These are phyloP conservation scores for Tetradesmus lagerheimii DNA, from an alignment of 139 green algal species.

Conservation along the genomic window DNA sequence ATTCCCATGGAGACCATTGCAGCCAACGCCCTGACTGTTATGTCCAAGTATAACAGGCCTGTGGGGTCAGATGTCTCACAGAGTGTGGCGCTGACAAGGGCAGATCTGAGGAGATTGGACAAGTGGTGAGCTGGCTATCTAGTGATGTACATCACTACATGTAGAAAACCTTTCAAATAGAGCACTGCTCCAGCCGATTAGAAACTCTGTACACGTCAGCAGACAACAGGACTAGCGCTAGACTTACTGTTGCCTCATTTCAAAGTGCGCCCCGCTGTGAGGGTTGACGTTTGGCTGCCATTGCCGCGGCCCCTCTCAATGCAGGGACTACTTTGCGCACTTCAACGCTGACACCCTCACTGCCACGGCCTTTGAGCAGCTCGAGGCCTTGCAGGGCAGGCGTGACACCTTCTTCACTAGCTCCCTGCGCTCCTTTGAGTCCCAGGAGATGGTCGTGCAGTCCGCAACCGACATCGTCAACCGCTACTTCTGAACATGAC, in stretches of 20 bases:
- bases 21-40: neutral
- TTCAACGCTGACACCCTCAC: neutral
- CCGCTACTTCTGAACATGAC: neutral
- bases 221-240: too few relatives aligned
- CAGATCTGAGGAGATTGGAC: neutral
- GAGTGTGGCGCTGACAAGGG: neutral
- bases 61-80: neutral
- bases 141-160: too few relatives aligned
- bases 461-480: neutral
- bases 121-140: neutral
- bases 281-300: too few relatives aligned
- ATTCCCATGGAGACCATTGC: neutral
- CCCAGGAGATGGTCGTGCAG: neutral
- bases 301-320: too few relatives aligned
- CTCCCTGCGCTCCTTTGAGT: neutral
- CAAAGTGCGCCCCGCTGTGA: too few relatives aligned
- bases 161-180: too few relatives aligned
- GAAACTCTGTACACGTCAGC: too few relatives aligned
- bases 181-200: too few relatives aligned
- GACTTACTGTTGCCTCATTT: too few relatives aligned
- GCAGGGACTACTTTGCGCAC: neutral
- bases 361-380: neutral
- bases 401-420: neutral
- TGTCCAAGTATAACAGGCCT: neutral
- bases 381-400: neutral